Evolutionary conservation across 2,329 filamentous ascomycete species (phyloP).

Genomic region (Aureobasidium leucospermi): DNA sequence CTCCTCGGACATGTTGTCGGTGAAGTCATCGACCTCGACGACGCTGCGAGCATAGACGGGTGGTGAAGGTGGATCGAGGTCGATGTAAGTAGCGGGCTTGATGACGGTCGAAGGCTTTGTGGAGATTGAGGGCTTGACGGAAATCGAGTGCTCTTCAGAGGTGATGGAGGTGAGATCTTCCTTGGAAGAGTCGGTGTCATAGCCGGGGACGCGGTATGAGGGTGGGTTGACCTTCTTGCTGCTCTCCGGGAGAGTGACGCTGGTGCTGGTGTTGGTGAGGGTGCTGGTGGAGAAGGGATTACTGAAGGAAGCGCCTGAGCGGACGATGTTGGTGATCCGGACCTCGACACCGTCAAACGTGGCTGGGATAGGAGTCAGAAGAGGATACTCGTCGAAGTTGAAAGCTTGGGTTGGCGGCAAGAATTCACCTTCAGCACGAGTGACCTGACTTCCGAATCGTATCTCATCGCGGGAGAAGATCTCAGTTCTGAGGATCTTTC

Average conservation of each 20-base stretch:
- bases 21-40: neutral
- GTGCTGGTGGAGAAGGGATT: too few species aligned
- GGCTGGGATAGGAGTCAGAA: conserved; percentile 12
- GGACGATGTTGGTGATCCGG: neutral
- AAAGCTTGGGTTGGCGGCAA: neutral
- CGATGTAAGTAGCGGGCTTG: neutral
- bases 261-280: too few species aligned
- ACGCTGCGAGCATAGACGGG: neutral
- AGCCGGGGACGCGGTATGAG: conserved; percentile 1
- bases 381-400: conserved; percentile 10
- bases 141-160: neutral
- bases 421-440: neutral
- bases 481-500: conserved; percentile 10
- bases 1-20: neutral
- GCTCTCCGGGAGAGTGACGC: neutral
- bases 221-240: neutral
- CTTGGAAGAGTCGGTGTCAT: neutral
- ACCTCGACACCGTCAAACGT: neutral
- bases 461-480: conserved; percentile 25
- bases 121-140: too few species aligned
- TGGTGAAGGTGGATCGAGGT: neutral
- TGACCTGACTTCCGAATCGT: conserved; percentile 25
- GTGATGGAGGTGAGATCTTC: neutral
- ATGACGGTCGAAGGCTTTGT: too few species aligned
- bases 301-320: neutral